A percentile compares a stretch with the other conserved stretches of the same genome.
phyloP scores from a whole-genome alignment of 106 monocot genomes.

The Alisma plantagoaquatica region DNA sequence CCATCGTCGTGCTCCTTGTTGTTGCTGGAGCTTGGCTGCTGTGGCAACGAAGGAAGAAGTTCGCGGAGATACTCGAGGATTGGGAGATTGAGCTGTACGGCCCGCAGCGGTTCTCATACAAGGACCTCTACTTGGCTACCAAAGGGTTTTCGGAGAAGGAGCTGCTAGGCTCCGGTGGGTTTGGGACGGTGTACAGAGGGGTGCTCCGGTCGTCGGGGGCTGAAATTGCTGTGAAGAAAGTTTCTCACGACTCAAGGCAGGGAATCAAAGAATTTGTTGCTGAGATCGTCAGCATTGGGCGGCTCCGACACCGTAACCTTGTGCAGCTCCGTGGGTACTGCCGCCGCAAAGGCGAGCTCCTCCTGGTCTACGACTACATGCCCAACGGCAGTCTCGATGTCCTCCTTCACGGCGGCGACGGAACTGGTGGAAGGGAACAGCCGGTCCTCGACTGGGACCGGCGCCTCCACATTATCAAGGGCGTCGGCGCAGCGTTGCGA shows the following conservation, averaged over 20 bases:
- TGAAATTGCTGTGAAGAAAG: constrained; percentile 1
- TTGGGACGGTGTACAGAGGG: constrained; percentile 6
- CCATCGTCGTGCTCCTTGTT: no score
- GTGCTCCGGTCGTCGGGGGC: neutral
- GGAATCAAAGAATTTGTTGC: constrained; percentile 3
- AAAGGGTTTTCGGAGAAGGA: constrained; percentile 2
- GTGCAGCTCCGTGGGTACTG: constrained; percentile 4
- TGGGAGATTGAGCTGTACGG: constrained; percentile 14
- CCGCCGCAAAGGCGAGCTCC: constrained; percentile 3
- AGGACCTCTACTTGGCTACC: constrained; percentile 6
- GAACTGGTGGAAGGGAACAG: no score
- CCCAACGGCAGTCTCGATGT: constrained; percentile 8
- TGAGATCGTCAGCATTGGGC: constrained; percentile 2
- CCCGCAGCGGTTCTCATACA: constrained; percentile 17
- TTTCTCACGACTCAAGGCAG: constrained; percentile 2
- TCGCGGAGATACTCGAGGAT: constrained; percentile 2
- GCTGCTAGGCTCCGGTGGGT: constrained; percentile 2
- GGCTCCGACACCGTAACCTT: constrained; percentile 3
- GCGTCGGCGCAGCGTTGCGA: neutral
- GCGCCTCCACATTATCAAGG: neutral
- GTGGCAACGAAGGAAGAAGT: neutral
- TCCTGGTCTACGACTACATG: constrained; percentile 2
- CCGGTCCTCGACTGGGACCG: neutral
- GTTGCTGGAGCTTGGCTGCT: neutral
- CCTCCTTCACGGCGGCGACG: neutral